Base-by-base conservation (phyloP, 2,329 filamentous ascomycete species). In the Penicillium sp. region DNA sequence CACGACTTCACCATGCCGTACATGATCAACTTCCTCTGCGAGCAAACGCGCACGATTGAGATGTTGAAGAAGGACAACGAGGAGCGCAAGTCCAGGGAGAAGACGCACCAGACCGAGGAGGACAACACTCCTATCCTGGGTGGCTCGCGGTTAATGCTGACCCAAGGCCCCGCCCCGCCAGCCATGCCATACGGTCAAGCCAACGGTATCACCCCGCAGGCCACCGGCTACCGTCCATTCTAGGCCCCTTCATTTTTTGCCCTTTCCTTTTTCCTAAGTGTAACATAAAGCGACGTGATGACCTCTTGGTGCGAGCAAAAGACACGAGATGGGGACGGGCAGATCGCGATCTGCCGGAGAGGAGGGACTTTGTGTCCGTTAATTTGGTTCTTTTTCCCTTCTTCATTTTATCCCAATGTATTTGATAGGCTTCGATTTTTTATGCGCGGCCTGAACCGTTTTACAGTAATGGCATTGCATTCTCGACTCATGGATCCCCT, bases 1-100 rank as follows among this genome's bases (percentile, higher is more conserved):
- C 83, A 85, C 62, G 93, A 98, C 75, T 98, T 95, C 74, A 95
- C 90, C 39, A 98, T 98, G 94, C 93, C 93, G 14, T 98, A 95
- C 78, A 94, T 98, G 89, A 97, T 98, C 80, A 98, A 97, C 76
- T 86, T 94, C 76, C 78, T 98, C 54, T 82, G 85, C 59, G 89
- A 95, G 71, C 90, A 97, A 73, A 89, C 88, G 31, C 83, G 86
- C 57, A 85, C 94, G 46, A 85, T 98, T 58, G 82, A 89, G 49
- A 69, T 77, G 49, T 80, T 98, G 51, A 95, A 94, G 78, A 87
- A 88, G 52, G 94, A 98, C 72, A 98, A 97, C 65, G 94, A 98
- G 71, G 87, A 90, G 66, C 86, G 90, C 63, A 96, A 95, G 69
- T 71, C 75, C 14, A 75, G 74, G 52, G 81, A 84, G 72, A 77